phyloP scores from a whole-genome alignment of 352 stramenopile species.

The Phytophthora melonis region DNA sequence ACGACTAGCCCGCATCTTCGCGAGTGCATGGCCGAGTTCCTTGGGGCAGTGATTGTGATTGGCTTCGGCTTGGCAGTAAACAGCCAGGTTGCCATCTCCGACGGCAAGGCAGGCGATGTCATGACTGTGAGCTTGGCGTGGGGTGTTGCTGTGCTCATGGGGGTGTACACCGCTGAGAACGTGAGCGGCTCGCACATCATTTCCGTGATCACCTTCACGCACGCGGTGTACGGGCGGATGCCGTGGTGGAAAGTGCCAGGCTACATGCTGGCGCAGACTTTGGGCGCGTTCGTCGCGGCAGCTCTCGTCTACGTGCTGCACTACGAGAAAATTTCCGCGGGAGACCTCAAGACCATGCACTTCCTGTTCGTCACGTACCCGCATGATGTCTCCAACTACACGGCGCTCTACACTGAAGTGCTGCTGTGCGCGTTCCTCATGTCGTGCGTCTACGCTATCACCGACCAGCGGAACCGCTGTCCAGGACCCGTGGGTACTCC shows the following conservation, averaged over 20 bases:
- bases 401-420: conserved; percentile 29
- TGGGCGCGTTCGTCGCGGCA: neutral
- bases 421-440: conserved; percentile 29
- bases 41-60: neutral
- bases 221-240: neutral
- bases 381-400: neutral
- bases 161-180: conserved; percentile 56
- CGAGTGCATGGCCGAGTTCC: conserved; percentile 1
- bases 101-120: conserved; percentile 42
- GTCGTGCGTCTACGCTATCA: conserved; percentile 34
- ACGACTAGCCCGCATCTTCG: neutral
- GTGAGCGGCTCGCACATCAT: conserved; percentile 40
- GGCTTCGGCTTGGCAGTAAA: conserved; percentile 69
- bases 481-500: conserved; percentile 25
- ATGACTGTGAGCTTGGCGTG: conserved; percentile 63
- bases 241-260: neutral
- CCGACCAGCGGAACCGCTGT: conserved; percentile 32
- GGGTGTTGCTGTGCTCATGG: conserved; percentile 69
- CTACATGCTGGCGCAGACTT: neutral
- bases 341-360: neutral
- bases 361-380: neutral
- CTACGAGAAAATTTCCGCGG: neutral
- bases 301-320: neutral
- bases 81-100: conserved; percentile 60
- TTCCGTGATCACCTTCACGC: neutral